Evolutionary conservation across 805 yeast species (phyloP), one percentile per base, ranked within the genome.

Genomic region (Maudiozyma serrabonitensis): DNA sequence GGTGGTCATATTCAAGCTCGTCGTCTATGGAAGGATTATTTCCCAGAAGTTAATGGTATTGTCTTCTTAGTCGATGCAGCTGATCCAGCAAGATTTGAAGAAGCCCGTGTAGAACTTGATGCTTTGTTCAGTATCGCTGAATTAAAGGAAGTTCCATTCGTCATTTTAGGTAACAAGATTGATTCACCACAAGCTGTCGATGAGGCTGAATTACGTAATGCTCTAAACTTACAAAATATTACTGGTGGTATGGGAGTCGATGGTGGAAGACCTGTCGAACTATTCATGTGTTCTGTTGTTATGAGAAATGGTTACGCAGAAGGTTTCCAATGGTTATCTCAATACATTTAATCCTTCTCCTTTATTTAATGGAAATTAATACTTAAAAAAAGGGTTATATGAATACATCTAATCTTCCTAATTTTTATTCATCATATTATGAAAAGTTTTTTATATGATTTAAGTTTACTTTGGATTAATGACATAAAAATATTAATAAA

Each of bases 1-100:
- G 99, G 99, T 71, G 99, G 99, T 42, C 99, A 93, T 75, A 84
- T 80, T 69, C 97, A 91, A 73, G 98, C 99, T 46, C 90, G 99
- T 74, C 88, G 99, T 73, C 81, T 93, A 66, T 93, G 99, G 99
- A 90, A 90, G 68, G 98, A 93, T 69, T 93, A 93, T 70, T 93
- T 93, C 84, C 99, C 99, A 52, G 99, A 93, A 73, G 99, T 93
- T 46, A 87, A 89, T 69, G 99, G 97, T 50, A 93, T 93, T 58
- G 98, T 93, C 32, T 93, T 86, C 69, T 75, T 93, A 52, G 97
- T 93, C 32, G 99, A 93, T 68, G 95, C 95, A 50, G 98, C 98
- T 49, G 99, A 93, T 67, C 83, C 93, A 38, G 95, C 84, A 67
- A 84, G 99, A 71, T 86, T 93, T 61, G 85, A 86, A 58, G 99